A percentile compares a stretch with the other conserved stretches of the same genome.
These are phyloP conservation scores for Dioscorea cayenensis DNA, from an alignment of 116 monocot genomes.

Conservation along the genomic window DNA sequence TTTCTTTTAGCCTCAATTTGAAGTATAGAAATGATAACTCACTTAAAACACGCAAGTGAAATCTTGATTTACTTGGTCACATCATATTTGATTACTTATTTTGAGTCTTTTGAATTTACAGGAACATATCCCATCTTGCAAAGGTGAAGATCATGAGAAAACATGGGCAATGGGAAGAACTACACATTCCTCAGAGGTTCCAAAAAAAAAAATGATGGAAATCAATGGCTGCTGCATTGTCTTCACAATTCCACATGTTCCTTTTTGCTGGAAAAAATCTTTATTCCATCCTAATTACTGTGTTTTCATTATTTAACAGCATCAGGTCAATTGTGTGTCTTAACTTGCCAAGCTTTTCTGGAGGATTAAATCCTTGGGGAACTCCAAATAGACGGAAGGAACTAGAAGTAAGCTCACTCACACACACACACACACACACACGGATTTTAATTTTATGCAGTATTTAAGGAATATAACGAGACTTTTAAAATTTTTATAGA, in stretches of 20 bases:
- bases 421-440: not conserved
- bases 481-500: conserved; percentile 30
- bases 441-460: no score
- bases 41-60: not conserved
- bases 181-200: conserved; percentile 66
- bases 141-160: conserved; percentile 72
- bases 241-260: no score
- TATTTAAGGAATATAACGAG: no score
- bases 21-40: no score
- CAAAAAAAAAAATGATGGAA: not conserved
- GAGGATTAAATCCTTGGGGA: conserved; percentile 99
- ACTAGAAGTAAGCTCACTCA: conserved; percentile 46
- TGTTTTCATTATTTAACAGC: conserved; percentile 30
- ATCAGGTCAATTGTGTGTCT: conserved; percentile 89
- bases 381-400: conserved; percentile 51
- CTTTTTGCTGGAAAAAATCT: no score
- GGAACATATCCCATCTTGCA: conserved; percentile 80
- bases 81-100: not conserved
- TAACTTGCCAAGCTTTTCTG: conserved; percentile 97
- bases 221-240: no score
- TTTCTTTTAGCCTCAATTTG: no score
- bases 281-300: not conserved
- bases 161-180: conserved; percentile 71
- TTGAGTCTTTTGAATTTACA: conserved; percentile 4
- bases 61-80: not conserved